Percentiles rank a stretch among this genome's conserved stretches.
Conservation (phyloP, 108 stramenopile genomes). For the Parietichytrium sp. region DNA sequence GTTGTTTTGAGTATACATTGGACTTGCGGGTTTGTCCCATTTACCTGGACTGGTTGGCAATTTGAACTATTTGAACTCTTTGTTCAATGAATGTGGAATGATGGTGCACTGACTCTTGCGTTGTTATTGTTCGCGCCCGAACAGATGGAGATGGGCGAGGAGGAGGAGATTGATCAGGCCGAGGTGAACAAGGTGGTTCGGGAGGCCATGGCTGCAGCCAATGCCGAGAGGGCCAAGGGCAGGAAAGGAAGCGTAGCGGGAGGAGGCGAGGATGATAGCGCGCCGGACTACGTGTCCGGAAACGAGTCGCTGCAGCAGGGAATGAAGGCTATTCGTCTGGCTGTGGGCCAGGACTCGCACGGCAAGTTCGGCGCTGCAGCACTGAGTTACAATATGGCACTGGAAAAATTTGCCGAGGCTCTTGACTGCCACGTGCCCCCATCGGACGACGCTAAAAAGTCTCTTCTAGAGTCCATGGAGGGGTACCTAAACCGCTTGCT, state of each 20-base stretch:
- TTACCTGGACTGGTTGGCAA: neutral
- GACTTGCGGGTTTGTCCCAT: neutral
- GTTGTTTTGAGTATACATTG: neutral
- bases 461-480: neutral
- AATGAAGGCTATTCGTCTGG: neutral
- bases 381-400: neutral
- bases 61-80: neutral
- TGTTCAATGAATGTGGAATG: neutral
- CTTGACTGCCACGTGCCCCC: conserved; percentile 1
- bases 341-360: neutral
- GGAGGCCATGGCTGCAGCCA: neutral
- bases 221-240: neutral
- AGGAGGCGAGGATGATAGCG: neutral
- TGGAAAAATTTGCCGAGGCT: neutral
- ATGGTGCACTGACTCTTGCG: neutral
- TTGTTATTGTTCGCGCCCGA: neutral
- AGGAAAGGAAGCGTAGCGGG: neutral
- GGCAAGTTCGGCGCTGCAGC: neutral
- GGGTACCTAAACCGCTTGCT: conserved; percentile 18
- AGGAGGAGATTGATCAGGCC: conserved; percentile 14
- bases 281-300: neutral
- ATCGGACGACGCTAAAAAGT: neutral
- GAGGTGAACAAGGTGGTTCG: conserved; percentile 15
- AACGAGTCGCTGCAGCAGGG: neutral
- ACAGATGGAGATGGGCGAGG: neutral